Percentiles rank a stretch among this genome's conserved stretches.
phyloP scores from a whole-genome alignment of 192 early-diverging fungal genomes.

The Backusella westeae region DNA sequence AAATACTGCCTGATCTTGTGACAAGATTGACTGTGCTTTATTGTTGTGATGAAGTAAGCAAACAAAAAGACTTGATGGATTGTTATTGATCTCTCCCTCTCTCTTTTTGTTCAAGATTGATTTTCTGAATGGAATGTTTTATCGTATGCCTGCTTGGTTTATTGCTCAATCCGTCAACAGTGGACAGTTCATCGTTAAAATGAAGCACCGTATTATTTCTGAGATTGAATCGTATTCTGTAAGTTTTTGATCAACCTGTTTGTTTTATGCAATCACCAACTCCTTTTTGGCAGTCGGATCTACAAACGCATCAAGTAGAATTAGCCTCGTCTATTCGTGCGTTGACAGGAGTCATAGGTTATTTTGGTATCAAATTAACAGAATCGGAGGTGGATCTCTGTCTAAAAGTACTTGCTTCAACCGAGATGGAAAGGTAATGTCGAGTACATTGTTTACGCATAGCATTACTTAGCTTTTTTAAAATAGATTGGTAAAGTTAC shows the following conservation, averaged over 20 bases:
- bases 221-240: constrained; percentile 18
- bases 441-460: background rate
- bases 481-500: constrained; percentile 23
- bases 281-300: background rate
- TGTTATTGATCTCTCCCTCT: background rate
- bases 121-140: constrained; percentile 29
- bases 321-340: constrained; percentile 25
- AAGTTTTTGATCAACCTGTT: background rate
- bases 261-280: background rate
- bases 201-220: constrained; percentile 20
- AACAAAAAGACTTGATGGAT: background rate
- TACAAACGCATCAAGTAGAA: constrained; percentile 16
- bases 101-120: background rate
- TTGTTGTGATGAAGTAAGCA: constrained; percentile 27
- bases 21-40: constrained; percentile 25
- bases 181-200: constrained; percentile 11
- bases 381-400: constrained; percentile 18
- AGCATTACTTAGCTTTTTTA: background rate
- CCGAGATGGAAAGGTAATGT: constrained; percentile 24
- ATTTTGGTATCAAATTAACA: constrained; percentile 26
- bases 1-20: constrained; percentile 26
- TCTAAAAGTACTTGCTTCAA: constrained; percentile 13
- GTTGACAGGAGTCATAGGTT: constrained; percentile 23
- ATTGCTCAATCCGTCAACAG: constrained; percentile 18
- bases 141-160: constrained; percentile 22